phyloP scores from a whole-genome alignment of 257 asterid genomes.

The Mitragyna speciosa region DNA sequence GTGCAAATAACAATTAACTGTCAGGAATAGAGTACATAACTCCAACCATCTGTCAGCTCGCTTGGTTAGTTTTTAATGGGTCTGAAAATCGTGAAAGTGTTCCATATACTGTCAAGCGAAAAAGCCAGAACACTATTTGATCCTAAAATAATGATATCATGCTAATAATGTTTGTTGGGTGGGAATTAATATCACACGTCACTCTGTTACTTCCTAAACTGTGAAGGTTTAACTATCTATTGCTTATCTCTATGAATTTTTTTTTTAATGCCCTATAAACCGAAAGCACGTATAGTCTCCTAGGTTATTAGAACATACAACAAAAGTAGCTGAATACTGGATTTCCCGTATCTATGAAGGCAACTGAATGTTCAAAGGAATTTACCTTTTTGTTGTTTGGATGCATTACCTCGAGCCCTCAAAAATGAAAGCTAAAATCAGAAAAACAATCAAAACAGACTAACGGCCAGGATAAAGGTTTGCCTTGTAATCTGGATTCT shows the following conservation, averaged over 20 bases:
- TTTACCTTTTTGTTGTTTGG: conserved; percentile 10
- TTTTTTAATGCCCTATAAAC: neutral
- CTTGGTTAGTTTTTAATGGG: neutral
- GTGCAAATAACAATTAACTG: neutral
- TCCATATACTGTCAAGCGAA: neutral
- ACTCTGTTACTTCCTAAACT: neutral
- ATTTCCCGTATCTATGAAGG: neutral
- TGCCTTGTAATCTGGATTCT: conserved; percentile 22
- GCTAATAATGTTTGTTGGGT: neutral
- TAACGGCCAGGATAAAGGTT: neutral
- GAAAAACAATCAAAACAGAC: conserved; percentile 9
- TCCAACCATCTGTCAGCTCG: neutral
- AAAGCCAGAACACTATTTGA: neutral
- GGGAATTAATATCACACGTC: neutral
- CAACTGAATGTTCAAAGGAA: neutral
- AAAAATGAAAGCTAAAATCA: conserved; percentile 1
- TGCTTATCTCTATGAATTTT: neutral
- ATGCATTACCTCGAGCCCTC: conserved; percentile 29
- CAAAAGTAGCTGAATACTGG: neutral
- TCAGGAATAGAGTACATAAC: neutral
- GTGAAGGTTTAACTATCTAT: neutral
- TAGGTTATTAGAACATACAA: neutral
- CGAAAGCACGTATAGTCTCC: neutral
- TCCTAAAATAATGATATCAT: neutral
- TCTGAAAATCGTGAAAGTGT: neutral